phyloP scores from a whole-genome alignment of 257 asterid species.

The Anisodus acutangulus region DNA sequence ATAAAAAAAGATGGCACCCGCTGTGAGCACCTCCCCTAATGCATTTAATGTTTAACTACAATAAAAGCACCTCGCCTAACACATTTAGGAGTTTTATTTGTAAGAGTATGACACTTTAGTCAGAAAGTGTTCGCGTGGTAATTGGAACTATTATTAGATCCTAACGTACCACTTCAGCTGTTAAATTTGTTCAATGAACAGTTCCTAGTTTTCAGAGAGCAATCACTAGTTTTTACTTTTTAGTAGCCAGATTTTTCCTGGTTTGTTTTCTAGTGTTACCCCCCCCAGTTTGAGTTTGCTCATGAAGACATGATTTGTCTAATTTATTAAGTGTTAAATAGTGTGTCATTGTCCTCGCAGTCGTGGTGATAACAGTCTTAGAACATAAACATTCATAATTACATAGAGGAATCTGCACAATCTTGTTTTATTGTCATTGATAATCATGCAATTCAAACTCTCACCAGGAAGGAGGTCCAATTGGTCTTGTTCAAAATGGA shows the following conservation, averaged over 20 bases:
- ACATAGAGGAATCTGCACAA: background rate
- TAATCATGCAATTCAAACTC: background rate
- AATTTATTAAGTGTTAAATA: background rate
- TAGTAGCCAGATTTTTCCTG: background rate
- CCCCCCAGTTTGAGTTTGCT: background rate
- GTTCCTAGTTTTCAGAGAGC: background rate
- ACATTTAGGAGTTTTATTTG: background rate
- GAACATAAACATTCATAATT: background rate
- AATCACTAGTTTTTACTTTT: slow-evolving; percentile 1
- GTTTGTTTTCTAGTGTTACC: background rate
- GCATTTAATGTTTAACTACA: background rate
- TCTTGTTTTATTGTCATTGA: slow-evolving; percentile 13
- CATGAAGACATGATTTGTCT: background rate
- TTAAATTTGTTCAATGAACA: background rate
- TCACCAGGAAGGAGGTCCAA: slow-evolving; percentile 94
- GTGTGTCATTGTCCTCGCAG: background rate
- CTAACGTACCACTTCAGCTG: background rate
- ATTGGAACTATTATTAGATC: background rate
- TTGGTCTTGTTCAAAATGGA: slow-evolving; percentile 79
- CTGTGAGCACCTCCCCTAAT: background rate
- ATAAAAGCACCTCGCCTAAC: background rate
- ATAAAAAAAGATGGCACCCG: background rate
- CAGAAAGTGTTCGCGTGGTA: background rate
- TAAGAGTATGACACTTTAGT: background rate
- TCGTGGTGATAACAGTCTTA: background rate